These are phyloP conservation scores for Salvia sclarea DNA, from an alignment of 305 asterid genomes.

Conservation along the genomic window DNA sequence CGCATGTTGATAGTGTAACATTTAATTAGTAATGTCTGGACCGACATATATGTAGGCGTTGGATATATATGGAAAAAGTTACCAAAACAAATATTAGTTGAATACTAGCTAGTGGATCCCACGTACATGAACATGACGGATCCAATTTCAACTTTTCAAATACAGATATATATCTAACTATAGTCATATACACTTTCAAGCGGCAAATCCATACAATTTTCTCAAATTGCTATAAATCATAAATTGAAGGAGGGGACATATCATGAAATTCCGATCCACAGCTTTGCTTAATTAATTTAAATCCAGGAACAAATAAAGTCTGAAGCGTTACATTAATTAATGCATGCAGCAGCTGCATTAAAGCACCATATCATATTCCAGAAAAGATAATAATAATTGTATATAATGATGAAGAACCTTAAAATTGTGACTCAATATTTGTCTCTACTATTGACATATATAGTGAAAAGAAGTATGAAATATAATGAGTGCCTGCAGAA, in stretches of 20 bases:
- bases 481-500: constrained; percentile 20
- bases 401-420: constrained; percentile 6
- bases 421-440: background rate
- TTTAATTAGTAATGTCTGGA: constrained; percentile 31
- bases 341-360: constrained; percentile 7
- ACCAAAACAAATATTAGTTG: background rate
- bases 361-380: constrained; percentile 8
- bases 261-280: background rate
- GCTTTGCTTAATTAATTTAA: background rate
- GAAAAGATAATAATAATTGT: background rate
- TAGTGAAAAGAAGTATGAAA: background rate
- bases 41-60: constrained; percentile 20
- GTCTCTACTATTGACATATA: constrained; percentile 16
- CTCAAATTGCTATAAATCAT: background rate
- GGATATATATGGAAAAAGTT: background rate
- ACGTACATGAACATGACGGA: background rate
- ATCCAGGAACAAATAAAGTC: background rate
- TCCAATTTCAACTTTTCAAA: constrained; percentile 12
- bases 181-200: background rate
- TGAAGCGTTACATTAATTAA: background rate
- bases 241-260: background rate
- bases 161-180: background rate
- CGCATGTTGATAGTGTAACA: constrained; percentile 5
- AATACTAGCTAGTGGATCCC: constrained; percentile 19
- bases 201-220: background rate